Percentiles rank a stretch among this genome's conserved stretches.
Evolutionary conservation across 179 eudicot genomes (phyloP).

Genomic region (Patellifolia procumbens): DNA sequence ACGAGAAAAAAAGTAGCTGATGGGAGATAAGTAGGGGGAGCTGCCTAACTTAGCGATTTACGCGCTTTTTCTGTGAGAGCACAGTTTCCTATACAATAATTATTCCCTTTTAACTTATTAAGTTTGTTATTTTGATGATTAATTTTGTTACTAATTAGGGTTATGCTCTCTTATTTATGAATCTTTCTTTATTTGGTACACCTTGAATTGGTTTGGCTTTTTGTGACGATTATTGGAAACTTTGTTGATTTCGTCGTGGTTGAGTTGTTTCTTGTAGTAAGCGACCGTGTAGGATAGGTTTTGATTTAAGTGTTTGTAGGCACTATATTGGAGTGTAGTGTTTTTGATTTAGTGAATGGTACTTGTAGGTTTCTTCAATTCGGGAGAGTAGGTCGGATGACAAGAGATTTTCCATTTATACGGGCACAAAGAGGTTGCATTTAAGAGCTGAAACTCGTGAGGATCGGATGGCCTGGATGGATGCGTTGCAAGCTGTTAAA

Average conservation of each 20-base stretch:
- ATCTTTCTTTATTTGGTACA: background rate
- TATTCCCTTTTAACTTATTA: no score
- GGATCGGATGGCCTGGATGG: constrained; percentile 79
- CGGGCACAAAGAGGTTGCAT: constrained; percentile 88
- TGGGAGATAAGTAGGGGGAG: no score
- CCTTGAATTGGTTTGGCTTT: background rate
- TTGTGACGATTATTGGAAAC: no score
- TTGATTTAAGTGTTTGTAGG: no score
- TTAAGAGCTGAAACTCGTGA: constrained; percentile 76
- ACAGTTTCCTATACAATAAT: no score
- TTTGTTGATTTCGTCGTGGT: no score
- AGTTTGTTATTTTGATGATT: background rate
- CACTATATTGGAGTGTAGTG: background rate
- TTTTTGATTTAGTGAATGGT: constrained; percentile 6
- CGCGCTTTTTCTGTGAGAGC: no score
- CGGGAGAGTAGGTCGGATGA: constrained; percentile 91
- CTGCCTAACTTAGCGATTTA: no score
- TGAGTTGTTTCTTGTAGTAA: no score
- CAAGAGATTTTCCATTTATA: constrained; percentile 81
- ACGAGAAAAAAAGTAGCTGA: no score
- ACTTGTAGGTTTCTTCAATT: constrained; percentile 72
- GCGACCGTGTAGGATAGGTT: no score
- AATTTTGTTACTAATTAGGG: no score
- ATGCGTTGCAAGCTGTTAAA: constrained; percentile 83
- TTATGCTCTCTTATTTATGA: background rate